Conservation (phyloP, 2,329 filamentous ascomycete genomes). For the Botrytis paeoniae region DNA sequence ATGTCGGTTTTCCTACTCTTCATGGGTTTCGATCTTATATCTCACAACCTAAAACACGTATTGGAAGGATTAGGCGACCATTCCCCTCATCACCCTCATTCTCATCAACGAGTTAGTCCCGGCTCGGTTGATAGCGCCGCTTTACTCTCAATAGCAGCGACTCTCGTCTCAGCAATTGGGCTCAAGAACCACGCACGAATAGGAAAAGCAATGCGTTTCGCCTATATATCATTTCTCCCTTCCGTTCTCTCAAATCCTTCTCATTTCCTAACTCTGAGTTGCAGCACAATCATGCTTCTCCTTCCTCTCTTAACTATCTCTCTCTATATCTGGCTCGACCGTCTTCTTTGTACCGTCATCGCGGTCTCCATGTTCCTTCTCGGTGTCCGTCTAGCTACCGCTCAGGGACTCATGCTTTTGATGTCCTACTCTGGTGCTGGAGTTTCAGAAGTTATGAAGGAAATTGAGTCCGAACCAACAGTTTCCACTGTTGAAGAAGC, state of each 20-base stretch:
- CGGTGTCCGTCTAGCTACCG: slow-evolving; percentile 77
- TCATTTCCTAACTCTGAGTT: slow-evolving; percentile 89
- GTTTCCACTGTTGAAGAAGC: slow-evolving; percentile 82
- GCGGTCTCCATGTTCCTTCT: slow-evolving; percentile 85
- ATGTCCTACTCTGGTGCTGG: slow-evolving; percentile 69
- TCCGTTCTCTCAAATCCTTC: slow-evolving; percentile 91
- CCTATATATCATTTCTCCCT: slow-evolving; percentile 76
- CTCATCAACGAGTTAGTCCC: slow-evolving; percentile 64
- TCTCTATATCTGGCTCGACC: slow-evolving; percentile 82
- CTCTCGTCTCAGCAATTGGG: slow-evolving; percentile 79
- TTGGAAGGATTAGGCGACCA: slow-evolving; percentile 71
- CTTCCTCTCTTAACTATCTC: slow-evolving; percentile 77
- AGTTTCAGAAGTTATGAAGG: slow-evolving; percentile 64
- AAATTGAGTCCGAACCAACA: slow-evolving; percentile 77
- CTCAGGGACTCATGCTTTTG: slow-evolving; percentile 88
- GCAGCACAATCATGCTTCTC: slow-evolving; percentile 74
- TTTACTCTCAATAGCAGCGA: slow-evolving; percentile 76
- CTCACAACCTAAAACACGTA: slow-evolving; percentile 90
- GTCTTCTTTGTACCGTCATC: slow-evolving; percentile 75
- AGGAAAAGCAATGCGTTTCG: slow-evolving; percentile 83
- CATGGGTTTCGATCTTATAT: slow-evolving; percentile 92
- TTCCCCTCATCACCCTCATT: slow-evolving; percentile 67
- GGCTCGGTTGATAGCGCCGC: slow-evolving; percentile 81
- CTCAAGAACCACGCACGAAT: slow-evolving; percentile 90
- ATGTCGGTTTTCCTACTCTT: slow-evolving; percentile 97